Base-by-base conservation (phyloP, 1,284 basidiomycete species). In the Pyrrhoderma lamaoense region DNA sequence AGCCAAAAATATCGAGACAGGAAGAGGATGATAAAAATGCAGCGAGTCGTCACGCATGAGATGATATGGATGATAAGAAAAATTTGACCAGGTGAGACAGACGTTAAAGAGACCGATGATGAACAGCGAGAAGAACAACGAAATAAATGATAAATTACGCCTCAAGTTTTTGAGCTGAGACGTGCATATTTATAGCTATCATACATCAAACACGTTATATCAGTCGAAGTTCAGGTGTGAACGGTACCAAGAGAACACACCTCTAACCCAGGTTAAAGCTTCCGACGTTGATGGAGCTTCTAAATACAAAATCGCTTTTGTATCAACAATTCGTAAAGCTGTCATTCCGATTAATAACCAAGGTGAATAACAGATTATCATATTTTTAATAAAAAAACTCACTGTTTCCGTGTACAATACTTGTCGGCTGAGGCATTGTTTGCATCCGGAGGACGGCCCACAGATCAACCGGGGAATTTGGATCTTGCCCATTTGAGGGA, bases 401-500 rank as follows among this genome's bases (percentile, higher is more conserved):
- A 90, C 87, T 80, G 64, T 87, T 92, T 45, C 86, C 87, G 62
- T 89, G 82, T 25, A 91, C 85, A 51, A 94, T 89, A 59, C 86
- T 91, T n/a, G 89, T 91, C 4, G 89, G 91, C 64, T 89, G 89
- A 27, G 85, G 83, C 53, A 89, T 67, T 0, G 88, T 93, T 65
- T 90, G 89, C 89, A 97, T 91, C 45, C 93, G 76, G 54, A 96
- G 70, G 39, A 96, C 93, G 38, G 90, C 91, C 85, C 91, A 96
- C 18, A 96, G 74, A 64, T 96, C 92, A 34, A 96, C 90, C 18
- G 64, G 67, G 11, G 79, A 82, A 45, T 74, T 71, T 38, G 79
- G 81, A 58, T 92, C 91, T 58, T 76, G 75, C 40, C 86, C 85
- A 47, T 84, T 80, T 21, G 83, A 80, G 23, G 84, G 82, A 66